phyloP scores from a whole-genome alignment of 345 rosid genomes.

The Populus pruinosa region DNA sequence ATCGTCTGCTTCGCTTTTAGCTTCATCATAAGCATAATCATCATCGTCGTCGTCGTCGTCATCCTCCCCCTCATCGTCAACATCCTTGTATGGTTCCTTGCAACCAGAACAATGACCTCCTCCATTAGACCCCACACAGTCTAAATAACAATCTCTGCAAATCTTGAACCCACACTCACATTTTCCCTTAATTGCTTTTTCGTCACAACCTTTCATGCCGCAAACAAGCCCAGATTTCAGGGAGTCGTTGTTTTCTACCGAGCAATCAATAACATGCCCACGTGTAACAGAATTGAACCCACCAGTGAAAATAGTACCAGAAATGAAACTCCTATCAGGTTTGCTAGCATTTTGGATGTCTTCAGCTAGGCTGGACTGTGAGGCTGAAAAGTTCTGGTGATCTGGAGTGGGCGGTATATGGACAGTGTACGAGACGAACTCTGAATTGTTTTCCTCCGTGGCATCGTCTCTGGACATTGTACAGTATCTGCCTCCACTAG shows the following conservation, averaged over 20 bases:
- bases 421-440: constrained; percentile 60
- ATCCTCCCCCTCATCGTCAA: constrained; percentile 24
- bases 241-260: constrained; percentile 35
- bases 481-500: constrained; percentile 59
- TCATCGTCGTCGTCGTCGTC: constrained; percentile 21
- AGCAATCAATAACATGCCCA: constrained; percentile 59
- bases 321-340: constrained; percentile 42
- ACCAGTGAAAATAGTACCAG: constrained; percentile 65
- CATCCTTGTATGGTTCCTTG: constrained; percentile 61
- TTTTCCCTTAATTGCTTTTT: constrained; percentile 45
- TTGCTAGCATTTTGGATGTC: constrained; percentile 28
- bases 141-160: constrained; percentile 65
- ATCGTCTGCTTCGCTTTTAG: constrained; percentile 51
- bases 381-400: constrained; percentile 52
- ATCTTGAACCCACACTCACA: constrained; percentile 71
- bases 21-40: constrained; percentile 34
- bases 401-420: constrained; percentile 82
- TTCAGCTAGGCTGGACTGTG: constrained; percentile 44
- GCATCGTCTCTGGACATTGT: constrained; percentile 47
- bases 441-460: constrained; percentile 42
- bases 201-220: constrained; percentile 73
- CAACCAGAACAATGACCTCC: constrained; percentile 70
- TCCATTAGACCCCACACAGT: constrained; percentile 41
- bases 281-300: constrained; percentile 70
- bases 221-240: constrained; percentile 41